phyloP scores from a whole-genome alignment of 805 yeast genomes.

The Zygoascus ofunaensis region DNA sequence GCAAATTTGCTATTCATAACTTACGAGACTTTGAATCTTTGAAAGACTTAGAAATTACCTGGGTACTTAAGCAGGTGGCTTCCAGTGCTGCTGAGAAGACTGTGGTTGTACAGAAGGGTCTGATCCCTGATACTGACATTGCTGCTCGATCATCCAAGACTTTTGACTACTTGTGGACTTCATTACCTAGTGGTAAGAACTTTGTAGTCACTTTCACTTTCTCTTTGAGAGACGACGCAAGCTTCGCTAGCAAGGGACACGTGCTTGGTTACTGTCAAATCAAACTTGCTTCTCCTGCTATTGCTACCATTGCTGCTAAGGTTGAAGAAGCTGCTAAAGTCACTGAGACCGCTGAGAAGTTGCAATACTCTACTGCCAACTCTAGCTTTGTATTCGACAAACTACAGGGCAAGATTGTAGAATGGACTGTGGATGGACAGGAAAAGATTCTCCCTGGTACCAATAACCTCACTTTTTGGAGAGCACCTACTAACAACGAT shows the following conservation, averaged over 20 bases:
- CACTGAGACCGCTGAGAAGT: neutral
- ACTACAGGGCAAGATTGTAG: slow-evolving; percentile 2
- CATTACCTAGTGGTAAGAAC: neutral
- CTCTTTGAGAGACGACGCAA: slow-evolving; percentile 2
- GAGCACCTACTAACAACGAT: slow-evolving; percentile 30
- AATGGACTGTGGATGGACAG: slow-evolving; percentile 7
- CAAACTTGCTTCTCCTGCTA: neutral
- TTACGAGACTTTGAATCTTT: slow-evolving; percentile 7
- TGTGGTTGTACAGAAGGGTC: neutral
- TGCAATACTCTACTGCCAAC: neutral
- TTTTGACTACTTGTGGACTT: neutral
- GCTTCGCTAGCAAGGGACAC: slow-evolving; percentile 21
- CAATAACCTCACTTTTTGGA: slow-evolving; percentile 22
- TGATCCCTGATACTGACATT: slow-evolving; percentile 3
- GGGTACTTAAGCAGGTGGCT: slow-evolving; percentile 1
- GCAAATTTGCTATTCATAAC: slow-evolving; percentile 7
- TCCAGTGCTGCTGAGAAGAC: neutral
- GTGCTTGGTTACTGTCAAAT: slow-evolving; percentile 24
- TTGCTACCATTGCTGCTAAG: neutral
- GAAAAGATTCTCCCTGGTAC: slow-evolving; percentile 6
- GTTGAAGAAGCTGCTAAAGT: neutral
- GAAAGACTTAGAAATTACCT: slow-evolving; percentile 4
- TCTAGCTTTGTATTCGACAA: slow-evolving; percentile 7
- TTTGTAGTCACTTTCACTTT: slow-evolving; percentile 6
- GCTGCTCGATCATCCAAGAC: neutral